Conservation (phyloP, 1,284 basidiomycete species). For the Sanguinoderma infundibulare region DNA sequence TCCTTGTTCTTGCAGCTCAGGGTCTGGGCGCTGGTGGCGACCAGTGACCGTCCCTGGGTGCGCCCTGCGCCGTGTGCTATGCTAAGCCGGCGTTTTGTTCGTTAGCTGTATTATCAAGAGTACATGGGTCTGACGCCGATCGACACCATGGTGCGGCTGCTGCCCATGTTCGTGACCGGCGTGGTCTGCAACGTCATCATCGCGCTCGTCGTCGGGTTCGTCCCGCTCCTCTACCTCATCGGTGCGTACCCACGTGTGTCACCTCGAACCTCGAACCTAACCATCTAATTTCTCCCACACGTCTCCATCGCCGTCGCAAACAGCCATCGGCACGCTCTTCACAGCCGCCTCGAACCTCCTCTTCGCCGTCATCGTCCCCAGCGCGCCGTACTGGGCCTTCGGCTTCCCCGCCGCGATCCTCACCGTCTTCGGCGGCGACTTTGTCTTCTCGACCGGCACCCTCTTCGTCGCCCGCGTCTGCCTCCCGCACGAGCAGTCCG, state of each 20-base stretch:
- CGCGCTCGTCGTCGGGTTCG: constrained; percentile 59
- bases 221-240: constrained; percentile 59
- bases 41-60: no score
- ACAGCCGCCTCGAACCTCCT: constrained; percentile 71
- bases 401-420: constrained; percentile 81
- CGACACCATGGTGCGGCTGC: constrained; percentile 74
- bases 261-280: background rate
- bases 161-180: constrained; percentile 80
- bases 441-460: constrained; percentile 76
- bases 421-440: constrained; percentile 79
- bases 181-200: constrained; percentile 73
- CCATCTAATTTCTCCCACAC: background rate
- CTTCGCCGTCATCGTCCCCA: constrained; percentile 71
- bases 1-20: no score
- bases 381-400: constrained; percentile 76
- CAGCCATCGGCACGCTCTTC: constrained; percentile 60
- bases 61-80: no score
- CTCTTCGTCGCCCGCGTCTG: constrained; percentile 80
- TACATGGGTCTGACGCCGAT: constrained; percentile 61
- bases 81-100: background rate
- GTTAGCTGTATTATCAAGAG: constrained; percentile 70
- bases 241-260: constrained; percentile 41
- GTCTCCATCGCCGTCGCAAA: background rate
- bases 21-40: no score
- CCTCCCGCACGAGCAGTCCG: constrained; percentile 75